Evolutionary conservation across 164 flowering plant genomes (phyloP), one percentile per base, ranked within the genome.

Genomic region (Kalanchoe fedtschenkoi): DNA sequence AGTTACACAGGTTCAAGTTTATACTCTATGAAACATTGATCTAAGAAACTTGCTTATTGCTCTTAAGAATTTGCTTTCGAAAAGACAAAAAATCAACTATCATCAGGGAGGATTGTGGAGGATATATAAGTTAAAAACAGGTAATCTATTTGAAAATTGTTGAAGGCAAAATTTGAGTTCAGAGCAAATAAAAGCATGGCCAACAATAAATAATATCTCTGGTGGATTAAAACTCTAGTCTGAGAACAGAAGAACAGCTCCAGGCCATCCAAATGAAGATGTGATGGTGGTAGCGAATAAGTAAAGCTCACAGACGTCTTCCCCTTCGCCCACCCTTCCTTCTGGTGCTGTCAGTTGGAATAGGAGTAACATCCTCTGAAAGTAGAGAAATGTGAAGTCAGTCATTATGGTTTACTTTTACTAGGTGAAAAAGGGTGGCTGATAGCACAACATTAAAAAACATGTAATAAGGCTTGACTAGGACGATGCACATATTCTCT

Each of bases 301-400:
- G 22, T 2, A 7, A 44, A 15, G 46, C 54, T 67, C 42, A 78
- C 46, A 75, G 75, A 65, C 78, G 70, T 60, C 76, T 72, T n/a
- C 76, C 74, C 42, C 87, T 78, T 58, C 87, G 74, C 6, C 87
- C 87, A 65, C 87, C 83, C 83, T 83, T 83, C 69, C 85, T 69
- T 16, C 87, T 78, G 15, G 84, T 83, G 76, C 87, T 80, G 53
- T 83, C 84, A 6, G 78, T 75, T 1, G 87, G 87, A 65, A 78
- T 83, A 1, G 84, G 84, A 8, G 87, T 83, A 39, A 77, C 84
- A 63, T 83, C 88, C 88, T 83, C 88, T 83, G 82, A 13, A 72
- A 56, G 33, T 24, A 0, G 59, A 30, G n/a, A 21, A 58, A 38
- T 3, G 47, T 11, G 5, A 26, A 28, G 19, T 33, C 28, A 35